These are phyloP conservation scores for Vigna radiata DNA, from an alignment of 306 rosid genomes.

Conservation along the genomic window DNA sequence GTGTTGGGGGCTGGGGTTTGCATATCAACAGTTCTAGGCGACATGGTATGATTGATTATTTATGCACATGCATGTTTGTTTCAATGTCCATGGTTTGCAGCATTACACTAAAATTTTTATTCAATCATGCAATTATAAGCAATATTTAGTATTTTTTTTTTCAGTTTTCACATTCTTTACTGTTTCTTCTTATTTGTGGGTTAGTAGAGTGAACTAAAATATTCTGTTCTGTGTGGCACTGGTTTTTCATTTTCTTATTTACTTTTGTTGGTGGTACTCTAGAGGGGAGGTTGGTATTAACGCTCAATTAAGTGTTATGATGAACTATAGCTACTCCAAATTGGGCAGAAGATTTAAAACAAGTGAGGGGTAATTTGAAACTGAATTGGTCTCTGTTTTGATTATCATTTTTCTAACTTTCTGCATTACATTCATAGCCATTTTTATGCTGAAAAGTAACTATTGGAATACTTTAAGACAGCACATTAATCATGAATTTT, in stretches of 20 bases:
- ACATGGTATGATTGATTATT: background rate
- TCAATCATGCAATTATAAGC: background rate
- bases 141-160: background rate
- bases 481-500: too few species aligned
- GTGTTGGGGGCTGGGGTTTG: background rate
- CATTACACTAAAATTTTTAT: background rate
- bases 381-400: too few species aligned
- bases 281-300: too few species aligned
- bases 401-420: too few species aligned
- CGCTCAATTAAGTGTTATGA: too few species aligned
- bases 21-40: background rate
- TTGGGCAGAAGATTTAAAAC: too few species aligned
- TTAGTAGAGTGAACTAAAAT: background rate
- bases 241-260: background rate
- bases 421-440: too few species aligned
- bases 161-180: background rate
- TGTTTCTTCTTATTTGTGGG: background rate
- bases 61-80: background rate
- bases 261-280: background rate
- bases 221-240: background rate
- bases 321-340: too few species aligned
- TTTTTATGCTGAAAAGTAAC: too few species aligned
- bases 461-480: too few species aligned
- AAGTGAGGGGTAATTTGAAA: too few species aligned
- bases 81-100: constrained; percentile 1